Conservation (phyloP, 495 filamentous ascomycete genomes). For the Filosporella fistucella region DNA sequence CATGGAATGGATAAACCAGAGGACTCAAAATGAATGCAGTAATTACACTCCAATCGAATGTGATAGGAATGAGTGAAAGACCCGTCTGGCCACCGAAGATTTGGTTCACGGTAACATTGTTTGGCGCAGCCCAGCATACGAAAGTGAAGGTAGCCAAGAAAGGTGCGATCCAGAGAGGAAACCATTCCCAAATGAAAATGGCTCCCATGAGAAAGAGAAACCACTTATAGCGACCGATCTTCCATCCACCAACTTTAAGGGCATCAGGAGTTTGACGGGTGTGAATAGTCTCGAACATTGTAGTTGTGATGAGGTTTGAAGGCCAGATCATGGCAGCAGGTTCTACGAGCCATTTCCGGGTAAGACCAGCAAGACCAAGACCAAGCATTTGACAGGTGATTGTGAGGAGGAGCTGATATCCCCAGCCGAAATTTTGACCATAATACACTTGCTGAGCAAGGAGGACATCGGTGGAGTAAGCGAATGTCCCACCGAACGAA, state of each 20-base stretch:
- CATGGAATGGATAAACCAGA: constrained; percentile 57
- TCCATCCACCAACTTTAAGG: too few species aligned
- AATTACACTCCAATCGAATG: constrained; percentile 30
- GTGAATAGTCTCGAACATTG: constrained; percentile 66
- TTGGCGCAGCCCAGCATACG: constrained; percentile 52
- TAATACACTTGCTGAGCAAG: constrained; percentile 34
- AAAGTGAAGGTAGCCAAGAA: constrained; percentile 60
- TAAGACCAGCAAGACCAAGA: constrained; percentile 68
- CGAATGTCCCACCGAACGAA: too few species aligned
- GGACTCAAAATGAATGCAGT: constrained; percentile 45
- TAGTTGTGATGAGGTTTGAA: constrained; percentile 52
- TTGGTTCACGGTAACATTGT: constrained; percentile 30
- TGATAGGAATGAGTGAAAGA: constrained; percentile 53
- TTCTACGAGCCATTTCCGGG: constrained; percentile 54
- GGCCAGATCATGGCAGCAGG: constrained; percentile 76
- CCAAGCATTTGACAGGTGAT: too few species aligned
- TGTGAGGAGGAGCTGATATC: too few species aligned
- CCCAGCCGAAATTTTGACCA: too few species aligned
- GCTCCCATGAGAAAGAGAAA: constrained; percentile 57
- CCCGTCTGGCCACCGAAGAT: constrained; percentile 49
- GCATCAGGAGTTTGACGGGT: too few species aligned
- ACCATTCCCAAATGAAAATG: constrained; percentile 56
- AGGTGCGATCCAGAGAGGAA: constrained; percentile 48
- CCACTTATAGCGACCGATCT: constrained; percentile 62
- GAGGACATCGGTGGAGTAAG: constrained; percentile 46